Percentiles rank a stretch among this genome's conserved stretches.
Conservation (phyloP, 2,329 filamentous ascomycete species). For the Cladobotryum protrusum region DNA sequence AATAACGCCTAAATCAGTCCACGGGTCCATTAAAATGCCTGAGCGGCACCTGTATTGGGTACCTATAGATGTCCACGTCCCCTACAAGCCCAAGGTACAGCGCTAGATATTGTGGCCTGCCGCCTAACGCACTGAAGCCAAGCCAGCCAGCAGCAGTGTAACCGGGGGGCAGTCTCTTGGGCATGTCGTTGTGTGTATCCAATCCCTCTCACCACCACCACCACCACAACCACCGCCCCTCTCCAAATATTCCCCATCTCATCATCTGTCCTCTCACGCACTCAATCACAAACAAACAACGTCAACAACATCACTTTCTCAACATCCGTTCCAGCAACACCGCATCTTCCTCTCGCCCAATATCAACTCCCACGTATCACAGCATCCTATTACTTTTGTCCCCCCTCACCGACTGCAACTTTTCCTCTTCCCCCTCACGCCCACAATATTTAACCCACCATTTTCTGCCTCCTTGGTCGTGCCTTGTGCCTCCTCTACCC, state of each 20-base stretch:
- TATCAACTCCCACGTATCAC: neutral
- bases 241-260: neutral
- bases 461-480: neutral
- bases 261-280: constrained; percentile 2
- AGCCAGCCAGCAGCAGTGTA: no score
- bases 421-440: neutral
- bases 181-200: neutral
- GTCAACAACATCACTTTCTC: neutral
- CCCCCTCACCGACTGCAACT: neutral
- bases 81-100: no score
- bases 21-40: no score
- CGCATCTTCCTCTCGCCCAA: neutral
- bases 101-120: no score
- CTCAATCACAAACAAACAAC: neutral
- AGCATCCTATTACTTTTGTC: neutral
- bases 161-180: no score
- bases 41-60: no score
- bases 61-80: no score
- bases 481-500: neutral
- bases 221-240: neutral
- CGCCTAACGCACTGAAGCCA: no score
- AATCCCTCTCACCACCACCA: neutral
- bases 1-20: no score
- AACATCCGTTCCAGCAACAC: neutral
- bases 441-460: neutral